Evolutionary conservation across 2,329 filamentous ascomycete genomes (phyloP).

Genomic region (Fusarium marasasianum): DNA sequence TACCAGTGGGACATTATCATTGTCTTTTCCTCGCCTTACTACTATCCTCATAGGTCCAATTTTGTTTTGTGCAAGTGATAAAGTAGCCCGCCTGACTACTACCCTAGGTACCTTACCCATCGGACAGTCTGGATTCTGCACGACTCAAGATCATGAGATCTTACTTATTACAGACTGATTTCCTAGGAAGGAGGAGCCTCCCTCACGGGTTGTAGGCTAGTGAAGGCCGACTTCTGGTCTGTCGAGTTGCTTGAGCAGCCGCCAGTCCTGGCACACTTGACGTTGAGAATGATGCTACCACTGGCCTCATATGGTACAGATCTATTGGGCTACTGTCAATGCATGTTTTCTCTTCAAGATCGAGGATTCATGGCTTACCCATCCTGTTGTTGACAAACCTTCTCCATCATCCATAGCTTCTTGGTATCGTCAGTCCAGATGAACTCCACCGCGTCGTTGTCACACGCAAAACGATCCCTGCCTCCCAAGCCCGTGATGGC

Average conservation of each 20-base stretch:
- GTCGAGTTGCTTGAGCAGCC: conserved; percentile 45
- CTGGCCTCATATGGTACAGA: conserved; percentile 44
- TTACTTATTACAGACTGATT: neutral
- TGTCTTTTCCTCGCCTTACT: neutral
- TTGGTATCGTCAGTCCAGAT: conserved; percentile 48
- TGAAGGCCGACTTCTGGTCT: conserved; percentile 43
- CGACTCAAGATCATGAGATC: conserved; percentile 13
- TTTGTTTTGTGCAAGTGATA: neutral
- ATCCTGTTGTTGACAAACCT: conserved; percentile 50
- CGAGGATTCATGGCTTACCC: conserved; percentile 45
- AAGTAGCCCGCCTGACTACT: conserved; percentile 11
- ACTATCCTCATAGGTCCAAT: neutral
- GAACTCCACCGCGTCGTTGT: conserved; percentile 54
- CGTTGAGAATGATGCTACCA: conserved; percentile 40
- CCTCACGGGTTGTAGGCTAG: conserved; percentile 45
- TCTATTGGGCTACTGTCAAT: conserved; percentile 28
- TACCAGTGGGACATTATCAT: neutral
- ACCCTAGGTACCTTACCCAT: neutral
- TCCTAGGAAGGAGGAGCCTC: conserved; percentile 15
- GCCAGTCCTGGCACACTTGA: conserved; percentile 31
- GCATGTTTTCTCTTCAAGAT: neutral
- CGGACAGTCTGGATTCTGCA: neutral
- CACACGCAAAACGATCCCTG: conserved; percentile 55
- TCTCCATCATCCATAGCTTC: conserved; percentile 56
- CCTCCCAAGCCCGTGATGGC: conserved; percentile 32